These are phyloP conservation scores for Phytophthora ohioensis DNA, from an alignment of 352 stramenopile species.

Conservation along the genomic window DNA sequence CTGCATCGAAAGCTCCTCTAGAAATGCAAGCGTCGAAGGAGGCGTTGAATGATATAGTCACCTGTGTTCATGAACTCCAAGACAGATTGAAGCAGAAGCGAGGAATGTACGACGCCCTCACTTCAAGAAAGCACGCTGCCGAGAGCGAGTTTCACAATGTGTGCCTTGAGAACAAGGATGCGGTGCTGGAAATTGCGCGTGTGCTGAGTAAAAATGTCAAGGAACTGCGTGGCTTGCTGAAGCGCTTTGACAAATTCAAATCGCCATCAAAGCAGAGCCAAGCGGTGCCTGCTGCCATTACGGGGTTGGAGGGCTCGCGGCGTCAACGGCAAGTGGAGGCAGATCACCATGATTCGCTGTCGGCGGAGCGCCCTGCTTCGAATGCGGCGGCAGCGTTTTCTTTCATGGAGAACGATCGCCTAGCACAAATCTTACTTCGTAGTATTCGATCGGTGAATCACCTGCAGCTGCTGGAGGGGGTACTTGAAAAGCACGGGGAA, in stretches of 20 bases:
- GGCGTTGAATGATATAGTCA: constrained; percentile 17
- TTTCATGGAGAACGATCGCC: constrained; percentile 80
- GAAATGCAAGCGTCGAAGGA: constrained; percentile 19
- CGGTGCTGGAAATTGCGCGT: constrained; percentile 24
- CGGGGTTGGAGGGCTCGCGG: background rate
- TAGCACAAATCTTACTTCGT: constrained; percentile 75
- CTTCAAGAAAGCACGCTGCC: constrained; percentile 11
- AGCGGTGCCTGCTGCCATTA: background rate
- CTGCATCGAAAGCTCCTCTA: constrained; percentile 24
- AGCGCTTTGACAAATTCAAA: constrained; percentile 59
- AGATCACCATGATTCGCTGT: constrained; percentile 1
- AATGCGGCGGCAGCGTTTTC: constrained; percentile 37
- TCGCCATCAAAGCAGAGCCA: constrained; percentile 26
- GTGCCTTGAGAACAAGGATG: constrained; percentile 29
- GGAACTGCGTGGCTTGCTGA: constrained; percentile 44
- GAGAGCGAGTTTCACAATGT: constrained; percentile 20
- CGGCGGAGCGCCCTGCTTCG: constrained; percentile 11
- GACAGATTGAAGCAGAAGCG: constrained; percentile 30
- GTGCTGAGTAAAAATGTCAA: constrained; percentile 26
- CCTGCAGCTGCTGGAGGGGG: constrained; percentile 52
- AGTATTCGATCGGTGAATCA: constrained; percentile 71
- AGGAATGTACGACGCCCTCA: constrained; percentile 19
- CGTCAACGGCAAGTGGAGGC: constrained; percentile 16
- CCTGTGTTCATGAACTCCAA: constrained; percentile 22
- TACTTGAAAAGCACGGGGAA: constrained; percentile 64